phyloP scores from a whole-genome alignment of 768 basidiomycete genomes.

The Suillus clintonianus region DNA sequence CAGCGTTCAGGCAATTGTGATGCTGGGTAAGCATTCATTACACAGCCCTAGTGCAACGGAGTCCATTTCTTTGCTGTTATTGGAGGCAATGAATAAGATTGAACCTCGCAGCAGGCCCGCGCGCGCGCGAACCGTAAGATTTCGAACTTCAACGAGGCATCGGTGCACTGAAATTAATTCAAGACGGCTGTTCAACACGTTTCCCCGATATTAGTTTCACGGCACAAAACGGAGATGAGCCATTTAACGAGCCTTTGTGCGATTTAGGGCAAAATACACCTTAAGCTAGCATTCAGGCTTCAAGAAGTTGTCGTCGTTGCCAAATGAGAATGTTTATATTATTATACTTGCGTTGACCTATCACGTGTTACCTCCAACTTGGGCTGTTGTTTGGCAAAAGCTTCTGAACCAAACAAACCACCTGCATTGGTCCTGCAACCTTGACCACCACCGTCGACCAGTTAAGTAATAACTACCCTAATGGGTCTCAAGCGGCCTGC shows the following conservation, averaged over 20 bases:
- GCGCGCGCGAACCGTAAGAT: not conserved
- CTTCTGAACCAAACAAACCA: constrained; percentile 19
- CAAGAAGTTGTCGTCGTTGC: not conserved
- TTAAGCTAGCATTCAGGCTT: too few relatives aligned
- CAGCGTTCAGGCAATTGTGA: not conserved
- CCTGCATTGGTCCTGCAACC: not conserved
- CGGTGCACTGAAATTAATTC: not conserved
- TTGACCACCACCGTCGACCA: not conserved
- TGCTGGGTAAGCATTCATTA: not conserved
- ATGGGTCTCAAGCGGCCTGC: constrained; percentile 33
- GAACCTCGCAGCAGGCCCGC: not conserved
- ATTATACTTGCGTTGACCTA: not conserved
- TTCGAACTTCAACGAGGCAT: not conserved
- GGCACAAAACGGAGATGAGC: not conserved
- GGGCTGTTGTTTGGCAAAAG: constrained; percentile 24
- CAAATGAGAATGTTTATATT: not conserved
- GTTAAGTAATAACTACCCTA: constrained; percentile 3
- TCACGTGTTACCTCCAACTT: not conserved
- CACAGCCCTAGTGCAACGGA: not conserved
- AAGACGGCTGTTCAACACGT: constrained; percentile 1
- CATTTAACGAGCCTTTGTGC: not conserved
- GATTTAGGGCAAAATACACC: not conserved
- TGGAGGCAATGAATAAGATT: not conserved
- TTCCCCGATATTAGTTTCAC: not conserved
- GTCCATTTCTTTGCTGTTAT: not conserved